Conservation (phyloP, 1,139 yeast species). For the Geotrichum bryndzae region DNA sequence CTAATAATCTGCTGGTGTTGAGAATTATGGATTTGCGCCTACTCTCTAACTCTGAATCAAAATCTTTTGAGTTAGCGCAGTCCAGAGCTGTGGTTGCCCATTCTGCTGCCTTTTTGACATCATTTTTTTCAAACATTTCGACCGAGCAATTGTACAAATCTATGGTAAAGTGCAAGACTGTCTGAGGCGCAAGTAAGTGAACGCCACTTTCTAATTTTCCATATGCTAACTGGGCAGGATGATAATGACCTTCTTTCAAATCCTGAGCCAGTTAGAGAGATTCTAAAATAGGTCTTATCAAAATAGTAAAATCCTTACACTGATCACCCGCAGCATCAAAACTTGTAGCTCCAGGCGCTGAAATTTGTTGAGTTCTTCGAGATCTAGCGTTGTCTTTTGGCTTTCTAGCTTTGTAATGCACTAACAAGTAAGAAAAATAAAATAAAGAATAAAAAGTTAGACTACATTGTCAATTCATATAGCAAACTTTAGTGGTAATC, state of each 20-base stretch:
- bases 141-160: slow-evolving; percentile 17
- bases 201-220: background rate
- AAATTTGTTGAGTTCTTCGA: background rate
- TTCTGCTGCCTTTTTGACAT: slow-evolving; percentile 3
- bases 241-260: slow-evolving; percentile 7
- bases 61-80: background rate
- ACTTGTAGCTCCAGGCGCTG: slow-evolving; percentile 9
- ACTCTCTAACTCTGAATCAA: background rate
- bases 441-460: background rate
- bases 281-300: background rate
- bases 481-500: background rate
- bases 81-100: slow-evolving; percentile 15
- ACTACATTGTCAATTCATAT: background rate
- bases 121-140: slow-evolving; percentile 11
- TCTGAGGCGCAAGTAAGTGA: slow-evolving; percentile 1
- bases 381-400: background rate
- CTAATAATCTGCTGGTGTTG: slow-evolving; percentile 14
- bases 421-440: background rate
- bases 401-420: slow-evolving; percentile 9
- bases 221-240: slow-evolving; percentile 10
- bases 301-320: slow-evolving; percentile 1
- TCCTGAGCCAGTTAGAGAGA: background rate
- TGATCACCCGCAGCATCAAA: slow-evolving; percentile 8
- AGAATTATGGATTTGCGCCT: slow-evolving; percentile 7
- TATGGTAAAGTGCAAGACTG: slow-evolving; percentile 10